Percentiles rank a stretch among this genome's conserved stretches.
These are phyloP conservation scores for Phytophthora brassicae DNA, from an alignment of 352 stramenopile species.

Conservation along the genomic window DNA sequence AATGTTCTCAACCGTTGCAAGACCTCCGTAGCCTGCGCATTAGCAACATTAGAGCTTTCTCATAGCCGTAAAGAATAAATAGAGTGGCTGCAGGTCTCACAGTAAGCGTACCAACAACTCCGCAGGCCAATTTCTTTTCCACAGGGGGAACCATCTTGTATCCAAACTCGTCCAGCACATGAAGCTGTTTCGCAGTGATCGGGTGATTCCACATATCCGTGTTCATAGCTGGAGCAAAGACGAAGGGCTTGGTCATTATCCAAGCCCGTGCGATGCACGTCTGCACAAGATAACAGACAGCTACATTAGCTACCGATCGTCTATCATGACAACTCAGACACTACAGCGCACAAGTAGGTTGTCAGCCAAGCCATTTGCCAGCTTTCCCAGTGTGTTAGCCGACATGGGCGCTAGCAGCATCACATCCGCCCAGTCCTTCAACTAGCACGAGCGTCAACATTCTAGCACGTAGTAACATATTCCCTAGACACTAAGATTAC, in stretches of 20 bases:
- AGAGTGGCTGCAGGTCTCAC: slow-evolving; percentile 10
- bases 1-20: slow-evolving; percentile 70
- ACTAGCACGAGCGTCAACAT: slow-evolving; percentile 32
- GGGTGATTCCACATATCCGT: slow-evolving; percentile 98
- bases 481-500: background rate
- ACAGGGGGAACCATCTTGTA: slow-evolving; percentile 88
- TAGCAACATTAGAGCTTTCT: slow-evolving; percentile 4
- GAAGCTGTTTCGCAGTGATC: slow-evolving; percentile 84
- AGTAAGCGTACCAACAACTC: slow-evolving; percentile 80
- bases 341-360: slow-evolving; percentile 87
- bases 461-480: background rate
- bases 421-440: slow-evolving; percentile 96
- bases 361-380: slow-evolving; percentile 93
- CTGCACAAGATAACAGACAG: slow-evolving; percentile 29
- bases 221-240: slow-evolving; percentile 97
- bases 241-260: slow-evolving; percentile 91
- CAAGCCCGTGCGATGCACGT: slow-evolving; percentile 93
- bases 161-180: slow-evolving; percentile 54
- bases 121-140: slow-evolving; percentile 94
- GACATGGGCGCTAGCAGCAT: slow-evolving; percentile 89
- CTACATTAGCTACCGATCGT: slow-evolving; percentile 6
- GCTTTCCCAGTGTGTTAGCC: slow-evolving; percentile 90
- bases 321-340: background rate
- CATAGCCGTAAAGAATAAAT: slow-evolving; percentile 28
- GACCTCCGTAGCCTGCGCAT: slow-evolving; percentile 56